Evolutionary conservation across 139 green algal species (phyloP), one percentile per base, ranked within the genome.

Genomic region (Volvox africanus): DNA sequence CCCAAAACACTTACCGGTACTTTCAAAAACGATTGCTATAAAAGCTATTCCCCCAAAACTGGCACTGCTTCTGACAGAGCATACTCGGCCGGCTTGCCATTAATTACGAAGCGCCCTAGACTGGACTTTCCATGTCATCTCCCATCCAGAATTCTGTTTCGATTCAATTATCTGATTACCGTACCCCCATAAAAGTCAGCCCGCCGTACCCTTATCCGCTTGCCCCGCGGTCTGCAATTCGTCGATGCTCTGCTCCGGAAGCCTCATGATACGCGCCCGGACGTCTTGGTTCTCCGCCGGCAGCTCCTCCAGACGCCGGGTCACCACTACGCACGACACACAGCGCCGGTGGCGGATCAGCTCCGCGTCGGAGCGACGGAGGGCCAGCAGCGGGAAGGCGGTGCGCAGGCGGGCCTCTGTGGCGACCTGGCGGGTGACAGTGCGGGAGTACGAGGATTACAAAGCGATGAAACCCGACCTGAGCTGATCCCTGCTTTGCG

Each of bases 351-450:
- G 76, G 32, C 91, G 93, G 37, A 97, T 86, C 75, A 95, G 61
- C 36, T 81, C 78, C 2, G 91, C 89, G 55, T 89, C 86, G 6
- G 26, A 13, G 2, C 32, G 44, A 35, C 81, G 28, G 32, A 95
- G 84, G 16, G 80, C 37, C 82, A 96, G 90, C 84, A 95, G 92
- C 44, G 93, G 94, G 88, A 97, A 92, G 44, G 93, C 87, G 26
- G 22, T 30, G 20, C 61, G 84, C 50, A 95, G 82, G 26, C 73
- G 36, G 77, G 76, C 67, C 77, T 93, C 87, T 5, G 50, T 62
- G 18, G 67, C 82, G 0, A 61, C 88, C 86, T 91, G 71, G 69
- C 11, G 21, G 2, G 21, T 28, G 65, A 28, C 61, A n/a, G 20
- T 5, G 62, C 11, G 28, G 24, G 44, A 5, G 33, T 13, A 55